Conservation (phyloP, 345 rosid species). For the Salix udensis region DNA sequence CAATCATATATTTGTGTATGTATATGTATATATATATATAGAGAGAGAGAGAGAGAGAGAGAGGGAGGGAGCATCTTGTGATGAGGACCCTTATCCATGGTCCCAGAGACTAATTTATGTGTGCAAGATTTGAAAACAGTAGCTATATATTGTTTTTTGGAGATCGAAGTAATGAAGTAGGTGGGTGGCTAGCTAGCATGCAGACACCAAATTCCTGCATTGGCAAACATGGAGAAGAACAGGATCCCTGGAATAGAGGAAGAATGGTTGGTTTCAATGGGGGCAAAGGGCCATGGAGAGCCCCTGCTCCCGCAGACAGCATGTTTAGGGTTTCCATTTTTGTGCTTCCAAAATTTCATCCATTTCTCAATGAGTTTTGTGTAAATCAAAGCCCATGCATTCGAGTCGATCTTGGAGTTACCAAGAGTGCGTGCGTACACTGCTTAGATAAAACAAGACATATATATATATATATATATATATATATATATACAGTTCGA, state of each 20-base stretch:
- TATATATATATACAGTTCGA: rapidly evolving
- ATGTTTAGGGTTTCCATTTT: conserved; percentile 2
- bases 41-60: no score
- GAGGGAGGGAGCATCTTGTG: not conserved
- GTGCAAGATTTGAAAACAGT: not conserved
- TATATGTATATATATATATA: rapidly evolving
- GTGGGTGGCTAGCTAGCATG: not conserved
- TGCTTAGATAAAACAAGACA: not conserved
- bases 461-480: no score
- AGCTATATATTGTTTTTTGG: not conserved
- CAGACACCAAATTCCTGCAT: conserved; percentile 5
- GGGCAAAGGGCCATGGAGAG: not conserved
- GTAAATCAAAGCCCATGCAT: not conserved
- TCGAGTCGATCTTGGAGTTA: not conserved
- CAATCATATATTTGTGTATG: not conserved
- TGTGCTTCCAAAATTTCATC: conserved; percentile 11
- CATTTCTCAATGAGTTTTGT: not conserved
- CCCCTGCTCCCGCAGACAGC: not conserved
- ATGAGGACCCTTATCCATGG: not conserved
- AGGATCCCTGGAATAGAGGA: conserved; percentile 8
- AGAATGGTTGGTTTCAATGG: not conserved
- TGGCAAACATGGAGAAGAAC: not conserved
- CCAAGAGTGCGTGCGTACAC: not conserved
- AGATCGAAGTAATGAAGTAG: not conserved
- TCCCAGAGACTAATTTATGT: not conserved